Conservation (phyloP, 2,329 filamentous ascomycete genomes). For the Microdochium nivale region DNA sequence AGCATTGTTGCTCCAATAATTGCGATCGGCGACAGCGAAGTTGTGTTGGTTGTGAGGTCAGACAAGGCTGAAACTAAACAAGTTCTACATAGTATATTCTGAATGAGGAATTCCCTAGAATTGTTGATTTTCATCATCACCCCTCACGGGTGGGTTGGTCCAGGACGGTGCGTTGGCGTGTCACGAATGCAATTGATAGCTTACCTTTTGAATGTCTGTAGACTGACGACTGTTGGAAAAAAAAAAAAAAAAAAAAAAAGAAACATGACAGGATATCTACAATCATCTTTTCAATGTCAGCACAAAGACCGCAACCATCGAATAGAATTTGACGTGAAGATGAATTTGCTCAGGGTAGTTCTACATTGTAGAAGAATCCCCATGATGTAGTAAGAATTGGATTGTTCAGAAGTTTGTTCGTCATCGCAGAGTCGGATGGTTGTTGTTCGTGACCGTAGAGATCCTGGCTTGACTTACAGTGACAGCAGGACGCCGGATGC, state of each 20-base stretch:
- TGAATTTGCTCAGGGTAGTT: conserved; percentile 46
- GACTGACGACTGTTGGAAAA: not conserved
- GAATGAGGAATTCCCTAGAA: conserved; percentile 59
- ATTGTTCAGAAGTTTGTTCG: conserved; percentile 46
- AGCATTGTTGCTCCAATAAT: not conserved
- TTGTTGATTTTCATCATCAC: conserved; percentile 55
- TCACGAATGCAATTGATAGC: not conserved
- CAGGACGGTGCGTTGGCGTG: not conserved
- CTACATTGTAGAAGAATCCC: conserved; percentile 41
- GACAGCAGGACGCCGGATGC: not conserved
- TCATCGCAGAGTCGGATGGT: conserved; percentile 24
- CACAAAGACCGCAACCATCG: not conserved
- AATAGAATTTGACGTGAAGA: conserved; percentile 3
- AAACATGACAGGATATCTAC: no score
- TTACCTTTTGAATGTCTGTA: conserved; percentile 31
- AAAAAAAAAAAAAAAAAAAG: conserved; percentile 1
- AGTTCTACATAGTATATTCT: conserved; percentile 57
- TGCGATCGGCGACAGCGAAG: not conserved
- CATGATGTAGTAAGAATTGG: conserved; percentile 53
- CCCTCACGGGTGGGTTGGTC: conserved; percentile 19
- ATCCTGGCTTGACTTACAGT: not conserved
- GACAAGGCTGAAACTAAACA: conserved; percentile 63
- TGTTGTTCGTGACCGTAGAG: conserved; percentile 1
- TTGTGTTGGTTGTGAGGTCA: conserved; percentile 30
- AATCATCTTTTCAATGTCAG: not conserved